A percentile compares a stretch with the other conserved stretches of the same genome.
Conservation (phyloP, 2,329 filamentous ascomycete genomes). For the Ophiostoma populinum region DNA sequence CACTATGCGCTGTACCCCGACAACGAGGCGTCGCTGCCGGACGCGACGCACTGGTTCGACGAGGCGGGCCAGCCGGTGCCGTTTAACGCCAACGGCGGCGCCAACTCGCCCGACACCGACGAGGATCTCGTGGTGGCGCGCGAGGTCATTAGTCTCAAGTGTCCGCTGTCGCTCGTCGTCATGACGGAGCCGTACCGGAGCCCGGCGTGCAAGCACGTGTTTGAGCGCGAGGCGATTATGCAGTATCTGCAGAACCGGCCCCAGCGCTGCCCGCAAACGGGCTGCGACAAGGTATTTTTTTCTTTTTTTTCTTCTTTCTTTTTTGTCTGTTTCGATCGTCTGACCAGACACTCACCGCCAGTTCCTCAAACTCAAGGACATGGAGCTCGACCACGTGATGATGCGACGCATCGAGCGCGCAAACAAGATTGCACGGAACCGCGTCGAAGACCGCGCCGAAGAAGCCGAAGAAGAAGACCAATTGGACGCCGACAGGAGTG, state of each 20-base stretch:
- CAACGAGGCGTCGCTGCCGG: constrained; percentile 32
- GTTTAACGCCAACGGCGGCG: constrained; percentile 13
- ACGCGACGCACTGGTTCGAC: constrained; percentile 37
- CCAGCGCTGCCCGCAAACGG: constrained; percentile 44
- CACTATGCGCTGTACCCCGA: constrained; percentile 33
- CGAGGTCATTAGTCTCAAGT: constrained; percentile 48
- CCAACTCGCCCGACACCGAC: constrained; percentile 26
- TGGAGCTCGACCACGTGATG: constrained; percentile 38
- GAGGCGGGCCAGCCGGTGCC: constrained; percentile 23
- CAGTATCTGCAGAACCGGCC: constrained; percentile 26
- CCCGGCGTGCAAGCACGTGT: constrained; percentile 51
- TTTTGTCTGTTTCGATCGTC: neutral
- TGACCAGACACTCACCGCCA: constrained; percentile 3
- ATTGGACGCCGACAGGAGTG: no score
- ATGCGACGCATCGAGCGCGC: constrained; percentile 40
- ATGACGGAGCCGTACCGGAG: constrained; percentile 52
- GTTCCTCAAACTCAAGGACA: constrained; percentile 28
- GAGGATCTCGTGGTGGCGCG: constrained; percentile 53
- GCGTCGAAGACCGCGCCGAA: constrained; percentile 24
- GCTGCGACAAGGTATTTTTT: constrained; percentile 38
- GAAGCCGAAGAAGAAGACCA: no score
- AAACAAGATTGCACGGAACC: no score
- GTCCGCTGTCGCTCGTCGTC: constrained; percentile 47
- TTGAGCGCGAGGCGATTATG: constrained; percentile 47
- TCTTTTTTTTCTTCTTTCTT: neutral